Evolutionary conservation across 768 basidiomycete genomes (phyloP), one percentile per base, ranked within the genome.

Genomic region (Agaricus sinodeliciosus): DNA sequence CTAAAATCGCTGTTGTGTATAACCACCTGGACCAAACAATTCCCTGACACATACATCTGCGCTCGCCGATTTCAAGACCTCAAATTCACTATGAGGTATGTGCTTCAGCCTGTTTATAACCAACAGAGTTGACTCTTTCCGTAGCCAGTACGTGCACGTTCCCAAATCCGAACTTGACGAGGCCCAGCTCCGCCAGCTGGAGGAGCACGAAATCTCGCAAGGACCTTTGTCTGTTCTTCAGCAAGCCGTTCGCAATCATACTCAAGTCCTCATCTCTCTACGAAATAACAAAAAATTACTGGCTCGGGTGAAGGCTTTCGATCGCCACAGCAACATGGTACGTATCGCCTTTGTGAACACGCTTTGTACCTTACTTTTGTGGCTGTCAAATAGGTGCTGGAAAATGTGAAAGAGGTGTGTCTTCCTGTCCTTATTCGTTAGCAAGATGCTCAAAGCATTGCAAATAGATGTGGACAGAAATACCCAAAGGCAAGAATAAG

Each of bases 291-390:
- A 95, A 76, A 99, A 99, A 70, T 74, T 99, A 34, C 78, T 94
- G 43, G 90, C 91, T 31, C 82, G 94, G 46, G 94, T 97, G 51
- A 99, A 99, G 70, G 96, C 96, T 0, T 99, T 99, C 66, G 96
- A 99, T 69, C 79, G 96, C 65, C 96, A 99, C 71, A 90, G 91
- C 62, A 99, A 99, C 66, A 97, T 99, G 94, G 95, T 91, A 59
- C 44, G 84, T 70, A 39, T 19, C 46, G 5, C 42, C 48, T 49
- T 9, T 43, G 19, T 37, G 45, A 48, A 37, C 13, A 43, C 31
- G 16, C 18, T 13, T n/a, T 54, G 26, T 36, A 44, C 42, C 37
- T 45, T n/a, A 59, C 35, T 45, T 40, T 55, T 15, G 3, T 55
- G 45, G 43, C 54, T 12, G 3, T 55, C 45, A 15, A 45, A 0